Base-by-base conservation (phyloP, 768 basidiomycete species). In the Sporobolomyces phaffii region DNA sequence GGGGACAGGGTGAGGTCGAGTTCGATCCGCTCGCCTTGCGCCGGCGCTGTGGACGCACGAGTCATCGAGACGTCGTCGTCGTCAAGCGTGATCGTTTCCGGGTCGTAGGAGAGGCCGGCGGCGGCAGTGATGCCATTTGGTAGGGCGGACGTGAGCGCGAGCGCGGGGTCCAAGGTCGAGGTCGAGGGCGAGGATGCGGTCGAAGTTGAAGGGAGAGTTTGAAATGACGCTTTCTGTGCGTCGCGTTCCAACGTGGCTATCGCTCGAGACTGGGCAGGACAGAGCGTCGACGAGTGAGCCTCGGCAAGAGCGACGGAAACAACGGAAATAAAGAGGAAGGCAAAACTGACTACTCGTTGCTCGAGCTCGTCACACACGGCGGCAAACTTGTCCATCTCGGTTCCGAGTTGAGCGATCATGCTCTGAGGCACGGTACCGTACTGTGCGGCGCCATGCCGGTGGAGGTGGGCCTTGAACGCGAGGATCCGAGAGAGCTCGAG, bases 1-100 rank as follows among this genome's bases (percentile, higher is more conserved):
- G 65, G 65, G 8, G 65, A 67, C 11, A 61, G 47, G 24, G 65
- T 67, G 20, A 67, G 53, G 47, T 67, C 65, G 29, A 67, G 7
- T 34, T 58, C 29, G 41, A n/a, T 58, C 43, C 26, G 9, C 13
- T 11, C 5, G 22, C 18, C 20, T 13, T 3, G n/a, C n/a, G n/a
- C n/a, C n/a, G n/a, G n/a, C n/a, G n/a, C n/a, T n/a, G n/a, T n/a
- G n/a, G 6, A 7, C 5, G 18, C 11, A 29, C 17, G 10, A 3
- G 38, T 20, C 34, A 26, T 10, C 13, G 40, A 18, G 20, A n/a
- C 40, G 8, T 57, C 54, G 33, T 57, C 54, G 7, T 49, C 48
- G 18, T 57, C 54, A 26, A 57, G 24, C 3, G 26, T 29, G 24
- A 57, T 41, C 5, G 54, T 57, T 31, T 57, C 54, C 4, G 54